phyloP scores from a whole-genome alignment of 129 eudicot species.

The Flaveria trinervia region DNA sequence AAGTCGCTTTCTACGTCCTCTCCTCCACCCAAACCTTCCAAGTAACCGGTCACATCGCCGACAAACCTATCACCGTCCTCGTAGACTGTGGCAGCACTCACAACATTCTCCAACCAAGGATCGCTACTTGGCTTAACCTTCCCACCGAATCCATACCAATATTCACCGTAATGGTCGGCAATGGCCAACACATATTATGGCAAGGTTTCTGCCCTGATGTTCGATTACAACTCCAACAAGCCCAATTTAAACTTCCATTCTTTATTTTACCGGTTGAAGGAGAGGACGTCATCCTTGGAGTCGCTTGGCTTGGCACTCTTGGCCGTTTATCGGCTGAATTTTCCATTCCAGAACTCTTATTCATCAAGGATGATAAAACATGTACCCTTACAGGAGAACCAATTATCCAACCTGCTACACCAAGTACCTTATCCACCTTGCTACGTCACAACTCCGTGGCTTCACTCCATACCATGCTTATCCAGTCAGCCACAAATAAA shows the following conservation, averaged over 20 bases:
- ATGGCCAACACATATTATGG: background rate
- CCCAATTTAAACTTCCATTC: background rate
- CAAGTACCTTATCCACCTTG: background rate
- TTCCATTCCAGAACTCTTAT: background rate
- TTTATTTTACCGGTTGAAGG: background rate
- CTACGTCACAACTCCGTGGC: background rate
- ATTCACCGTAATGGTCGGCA: background rate
- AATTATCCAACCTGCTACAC: background rate
- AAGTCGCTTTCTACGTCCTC: background rate
- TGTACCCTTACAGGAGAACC: background rate
- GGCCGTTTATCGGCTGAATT: background rate
- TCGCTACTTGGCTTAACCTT: background rate
- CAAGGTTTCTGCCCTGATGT: background rate
- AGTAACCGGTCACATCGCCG: background rate
- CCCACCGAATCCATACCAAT: background rate
- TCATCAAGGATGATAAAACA: background rate
- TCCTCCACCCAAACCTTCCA: background rate
- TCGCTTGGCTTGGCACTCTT: background rate
- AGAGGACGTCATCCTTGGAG: background rate
- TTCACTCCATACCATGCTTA: background rate
- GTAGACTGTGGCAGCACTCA: background rate
- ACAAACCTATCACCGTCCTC: background rate
- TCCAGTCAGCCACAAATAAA: too few relatives aligned
- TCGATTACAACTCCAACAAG: background rate
- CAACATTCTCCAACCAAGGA: background rate